Conservation (phyloP, 768 basidiomycete species). For the Agrocybe pediades region DNA sequence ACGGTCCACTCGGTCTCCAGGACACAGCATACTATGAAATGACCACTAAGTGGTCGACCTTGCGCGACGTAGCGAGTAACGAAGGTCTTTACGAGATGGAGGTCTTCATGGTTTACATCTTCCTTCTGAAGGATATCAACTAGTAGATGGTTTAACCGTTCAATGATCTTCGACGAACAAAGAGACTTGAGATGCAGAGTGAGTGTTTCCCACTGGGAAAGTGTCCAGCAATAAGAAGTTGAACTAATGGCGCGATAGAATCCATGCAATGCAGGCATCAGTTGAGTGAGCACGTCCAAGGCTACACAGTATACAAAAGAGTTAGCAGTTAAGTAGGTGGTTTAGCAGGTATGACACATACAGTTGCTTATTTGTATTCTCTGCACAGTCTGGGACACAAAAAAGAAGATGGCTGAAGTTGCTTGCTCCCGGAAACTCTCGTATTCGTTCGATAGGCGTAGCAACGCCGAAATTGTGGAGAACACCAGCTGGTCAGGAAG, state of each 20-base stretch:
- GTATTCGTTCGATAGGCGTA: conserved; percentile 62
- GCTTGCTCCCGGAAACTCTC: conserved; percentile 49
- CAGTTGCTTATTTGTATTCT: conserved; percentile 55
- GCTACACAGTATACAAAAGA: conserved; percentile 57
- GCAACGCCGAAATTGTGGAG: conserved; percentile 74
- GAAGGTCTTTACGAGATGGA: conserved; percentile 67
- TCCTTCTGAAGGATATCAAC: conserved; percentile 64
- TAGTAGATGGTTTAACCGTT: conserved; percentile 71
- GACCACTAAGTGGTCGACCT: conserved; percentile 81
- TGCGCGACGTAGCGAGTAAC: conserved; percentile 73
- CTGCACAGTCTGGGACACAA: conserved; percentile 58
- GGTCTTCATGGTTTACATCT: conserved; percentile 45
- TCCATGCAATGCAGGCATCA: conserved; percentile 83
- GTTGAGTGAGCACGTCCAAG: conserved; percentile 69
- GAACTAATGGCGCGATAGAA: conserved; percentile 85
- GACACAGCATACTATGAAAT: conserved; percentile 88
- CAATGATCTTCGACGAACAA: conserved; percentile 68
- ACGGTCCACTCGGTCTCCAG: conserved; percentile 86
- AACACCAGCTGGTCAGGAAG: conserved; percentile 84
- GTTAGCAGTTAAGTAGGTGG: background rate
- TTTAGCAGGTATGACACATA: conserved; percentile 35
- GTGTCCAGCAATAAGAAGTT: conserved; percentile 73
- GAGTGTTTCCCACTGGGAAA: conserved; percentile 63
- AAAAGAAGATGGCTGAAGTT: conserved; percentile 60
- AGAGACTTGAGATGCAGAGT: conserved; percentile 55